Evolutionary conservation across 1,284 basidiomycete species (phyloP).

Genomic region (Amylostereum areolatum): DNA sequence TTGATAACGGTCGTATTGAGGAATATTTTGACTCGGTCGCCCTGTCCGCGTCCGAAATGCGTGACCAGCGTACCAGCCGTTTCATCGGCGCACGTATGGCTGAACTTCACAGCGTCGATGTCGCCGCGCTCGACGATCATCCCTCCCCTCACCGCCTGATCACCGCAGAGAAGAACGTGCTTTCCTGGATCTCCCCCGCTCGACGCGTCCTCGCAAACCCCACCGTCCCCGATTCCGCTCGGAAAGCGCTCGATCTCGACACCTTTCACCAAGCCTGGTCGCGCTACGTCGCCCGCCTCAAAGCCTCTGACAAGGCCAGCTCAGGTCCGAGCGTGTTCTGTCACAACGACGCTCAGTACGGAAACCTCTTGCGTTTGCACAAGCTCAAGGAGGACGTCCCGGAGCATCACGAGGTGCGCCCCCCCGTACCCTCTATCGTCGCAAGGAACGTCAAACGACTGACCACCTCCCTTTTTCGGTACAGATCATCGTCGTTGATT

Average conservation of each 20-base stretch:
- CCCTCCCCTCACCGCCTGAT: slow-evolving; percentile 27
- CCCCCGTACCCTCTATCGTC: slow-evolving; percentile 6
- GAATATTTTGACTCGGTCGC: slow-evolving; percentile 89
- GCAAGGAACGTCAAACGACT: slow-evolving; percentile 10
- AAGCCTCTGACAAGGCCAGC: slow-evolving; percentile 51
- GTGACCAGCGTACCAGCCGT: slow-evolving; percentile 66
- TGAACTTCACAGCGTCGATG: slow-evolving; percentile 87
- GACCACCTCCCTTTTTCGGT: slow-evolving; percentile 7
- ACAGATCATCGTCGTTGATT: slow-evolving; percentile 91
- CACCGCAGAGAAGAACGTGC: slow-evolving; percentile 57
- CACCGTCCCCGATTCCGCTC: slow-evolving; percentile 34
- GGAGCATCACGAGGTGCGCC: slow-evolving; percentile 61
- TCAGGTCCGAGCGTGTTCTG: slow-evolving; percentile 67
- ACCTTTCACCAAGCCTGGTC: slow-evolving; percentile 61
- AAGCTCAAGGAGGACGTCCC: slow-evolving; percentile 46
- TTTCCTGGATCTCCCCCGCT: slow-evolving; percentile 59
- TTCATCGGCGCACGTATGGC: slow-evolving; percentile 91
- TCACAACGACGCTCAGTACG: slow-evolving; percentile 93
- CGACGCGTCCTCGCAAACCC: slow-evolving; percentile 57
- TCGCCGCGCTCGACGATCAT: slow-evolving; percentile 55
- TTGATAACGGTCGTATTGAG: slow-evolving; percentile 88
- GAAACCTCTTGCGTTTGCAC: slow-evolving; percentile 79
- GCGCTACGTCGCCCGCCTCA: slow-evolving; percentile 64
- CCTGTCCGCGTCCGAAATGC: slow-evolving; percentile 70
- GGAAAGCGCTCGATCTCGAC: slow-evolving; percentile 52